Conservation (phyloP, 192 early-diverging fungal species). For the Mortierella hygrophila region DNA sequence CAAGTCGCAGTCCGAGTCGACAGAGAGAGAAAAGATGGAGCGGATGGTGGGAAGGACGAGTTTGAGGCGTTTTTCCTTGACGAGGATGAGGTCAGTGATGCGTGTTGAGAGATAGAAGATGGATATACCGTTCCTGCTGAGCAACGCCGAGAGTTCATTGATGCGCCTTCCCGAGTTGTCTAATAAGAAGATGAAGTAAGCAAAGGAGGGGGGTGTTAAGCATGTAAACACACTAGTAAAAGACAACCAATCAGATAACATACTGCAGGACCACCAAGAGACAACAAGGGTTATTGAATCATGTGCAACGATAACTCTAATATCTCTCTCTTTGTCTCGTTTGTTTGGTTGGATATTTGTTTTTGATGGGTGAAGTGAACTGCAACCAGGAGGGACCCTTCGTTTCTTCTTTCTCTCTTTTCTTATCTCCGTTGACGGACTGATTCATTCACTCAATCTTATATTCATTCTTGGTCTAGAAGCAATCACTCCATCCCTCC, state of each 20-base stretch:
- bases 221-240: not conserved
- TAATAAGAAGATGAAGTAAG: conserved; percentile 28
- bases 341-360: no score
- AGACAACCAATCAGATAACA: not conserved
- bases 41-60: conserved; percentile 68
- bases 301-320: conserved; percentile 9
- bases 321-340: not conserved
- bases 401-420: not conserved
- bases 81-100: conserved; percentile 76
- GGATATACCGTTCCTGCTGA: conserved; percentile 70
- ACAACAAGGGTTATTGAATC: not conserved
- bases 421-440: not conserved
- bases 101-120: conserved; percentile 78
- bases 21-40: conserved; percentile 39
- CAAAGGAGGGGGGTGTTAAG: not conserved
- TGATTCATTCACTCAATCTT: no score
- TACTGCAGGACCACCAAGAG: not conserved
- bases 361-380: not conserved
- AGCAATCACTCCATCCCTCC: not conserved
- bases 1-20: conserved; percentile 46
- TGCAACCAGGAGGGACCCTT: not conserved
- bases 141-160: conserved; percentile 67
- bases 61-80: conserved; percentile 71
- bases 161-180: conserved; percentile 73
- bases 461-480: not conserved